These are phyloP conservation scores for Coemansia sp. DNA, from an alignment of 192 early-diverging fungal genomes.

Conservation along the genomic window DNA sequence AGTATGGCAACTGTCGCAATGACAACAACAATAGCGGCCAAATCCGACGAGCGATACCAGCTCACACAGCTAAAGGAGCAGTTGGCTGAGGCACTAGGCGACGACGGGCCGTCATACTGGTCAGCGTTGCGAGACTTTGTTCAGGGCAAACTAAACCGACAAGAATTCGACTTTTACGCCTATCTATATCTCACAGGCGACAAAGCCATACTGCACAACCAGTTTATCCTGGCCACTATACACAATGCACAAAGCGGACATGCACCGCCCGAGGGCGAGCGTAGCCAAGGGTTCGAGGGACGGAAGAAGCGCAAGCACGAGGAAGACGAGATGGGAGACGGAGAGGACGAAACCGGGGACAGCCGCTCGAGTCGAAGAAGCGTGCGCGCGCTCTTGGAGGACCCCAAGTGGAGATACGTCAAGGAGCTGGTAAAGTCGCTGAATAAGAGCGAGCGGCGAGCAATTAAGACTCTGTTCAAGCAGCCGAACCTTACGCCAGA, in stretches of 20 bases:
- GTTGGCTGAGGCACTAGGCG: constrained; percentile 71
- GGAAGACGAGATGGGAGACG: constrained; percentile 11
- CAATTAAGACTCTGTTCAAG: constrained; percentile 66
- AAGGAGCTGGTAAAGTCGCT: constrained; percentile 72
- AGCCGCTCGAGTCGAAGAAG: constrained; percentile 52
- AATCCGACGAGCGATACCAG: constrained; percentile 50
- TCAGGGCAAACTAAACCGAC: constrained; percentile 72
- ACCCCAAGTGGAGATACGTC: constrained; percentile 59
- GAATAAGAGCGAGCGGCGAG: constrained; percentile 66
- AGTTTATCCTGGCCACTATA: constrained; percentile 76
- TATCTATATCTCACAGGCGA: constrained; percentile 62
- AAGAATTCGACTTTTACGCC: constrained; percentile 80
- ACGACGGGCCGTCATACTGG: constrained; percentile 77
- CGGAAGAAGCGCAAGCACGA: constrained; percentile 41
- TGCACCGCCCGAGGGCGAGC: constrained; percentile 64
- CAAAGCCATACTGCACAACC: constrained; percentile 65
- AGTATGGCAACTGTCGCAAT: neutral
- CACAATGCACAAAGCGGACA: constrained; percentile 73
- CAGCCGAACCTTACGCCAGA: constrained; percentile 44
- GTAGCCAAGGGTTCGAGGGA: constrained; percentile 59
- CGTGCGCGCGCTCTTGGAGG: constrained; percentile 58
- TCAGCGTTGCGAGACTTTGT: constrained; percentile 73
- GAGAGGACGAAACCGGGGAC: constrained; percentile 17
- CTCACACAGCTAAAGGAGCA: constrained; percentile 68
- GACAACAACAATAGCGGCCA: constrained; percentile 14